These are phyloP conservation scores for Pyracantha coccinea DNA, from an alignment of 331 rosid species.

Conservation along the genomic window DNA sequence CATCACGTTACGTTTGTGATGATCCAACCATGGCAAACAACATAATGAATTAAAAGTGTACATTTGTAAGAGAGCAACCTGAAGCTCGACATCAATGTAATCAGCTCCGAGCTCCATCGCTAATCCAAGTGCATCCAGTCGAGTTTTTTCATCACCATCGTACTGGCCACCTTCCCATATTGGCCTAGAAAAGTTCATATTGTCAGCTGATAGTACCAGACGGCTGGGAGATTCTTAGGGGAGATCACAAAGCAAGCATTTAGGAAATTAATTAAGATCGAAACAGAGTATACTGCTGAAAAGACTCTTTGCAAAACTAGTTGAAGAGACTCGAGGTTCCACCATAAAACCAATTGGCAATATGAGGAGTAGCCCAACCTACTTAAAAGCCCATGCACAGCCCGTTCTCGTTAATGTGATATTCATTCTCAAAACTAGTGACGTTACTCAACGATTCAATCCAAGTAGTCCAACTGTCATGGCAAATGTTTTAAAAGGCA, in stretches of 20 bases:
- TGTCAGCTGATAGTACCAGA: neutral
- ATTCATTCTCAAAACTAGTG: neutral
- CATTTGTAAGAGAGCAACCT: slow-evolving; percentile 39
- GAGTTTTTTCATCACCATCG: slow-evolving; percentile 8
- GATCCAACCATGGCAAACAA: neutral
- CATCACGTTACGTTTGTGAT: neutral
- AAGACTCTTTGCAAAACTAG: neutral
- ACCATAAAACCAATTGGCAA: too few species aligned
- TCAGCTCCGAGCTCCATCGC: slow-evolving; percentile 71
- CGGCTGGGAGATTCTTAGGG: neutral
- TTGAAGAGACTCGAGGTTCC: too few species aligned
- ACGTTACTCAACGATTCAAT: neutral
- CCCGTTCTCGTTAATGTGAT: too few species aligned
- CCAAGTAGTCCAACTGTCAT: neutral
- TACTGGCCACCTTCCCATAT: slow-evolving; percentile 90
- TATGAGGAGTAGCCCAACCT: too few species aligned
- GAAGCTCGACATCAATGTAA: slow-evolving; percentile 80
- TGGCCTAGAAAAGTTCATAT: slow-evolving; percentile 42
- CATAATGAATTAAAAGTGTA: neutral
- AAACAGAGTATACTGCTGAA: neutral
- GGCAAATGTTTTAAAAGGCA: neutral
- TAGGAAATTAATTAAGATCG: neutral
- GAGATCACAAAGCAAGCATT: neutral
- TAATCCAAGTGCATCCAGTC: too few species aligned
- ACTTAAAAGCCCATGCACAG: too few species aligned